Evolutionary conservation across 2,329 filamentous ascomycete genomes (phyloP), one percentile per base, ranked within the genome.

Genomic region (Lachnellula arida): DNA sequence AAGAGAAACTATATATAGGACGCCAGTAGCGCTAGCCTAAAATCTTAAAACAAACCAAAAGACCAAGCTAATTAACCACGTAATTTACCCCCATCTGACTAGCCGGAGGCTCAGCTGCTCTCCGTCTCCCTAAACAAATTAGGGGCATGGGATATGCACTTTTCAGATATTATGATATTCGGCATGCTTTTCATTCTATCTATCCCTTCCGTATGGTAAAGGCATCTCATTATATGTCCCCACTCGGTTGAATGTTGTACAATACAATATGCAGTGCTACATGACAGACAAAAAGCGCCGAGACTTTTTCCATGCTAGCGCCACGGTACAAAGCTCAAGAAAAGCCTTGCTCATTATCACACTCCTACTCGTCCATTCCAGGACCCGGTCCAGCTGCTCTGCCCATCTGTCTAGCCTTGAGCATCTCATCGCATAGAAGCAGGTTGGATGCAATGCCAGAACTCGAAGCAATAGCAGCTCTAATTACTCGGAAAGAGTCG

Each of bases 361-460:
- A 49, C 48, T 23, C 62, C 57, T 71, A 70, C 48, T 69, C 82
- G 63, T 86, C 84, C 80, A 85, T 85, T 57, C 82, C 83, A 4
- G 82, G 81, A 6, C 84, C 84, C 2, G 84, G 84, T 22, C 81
- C 82, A 40, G 75, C 79, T 73, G 78, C 74, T 69, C 84, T 78
- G 49, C 81, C 87, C 94, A 99, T 99, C 78, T 99, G 93, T 72
- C 94, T 83, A 59, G 94, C 94, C 81, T 99, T 99, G 67, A 99
- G 79, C 78, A 99, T 81, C 80, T 99, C 94, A 69, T 99, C 94
- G 69, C 94, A 99, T 49, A 99, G 81, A 63, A 99, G 78, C 62
- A 99, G 78, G 76, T 99, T 99, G 9, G 90, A 93, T 5, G 94
- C 93, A 69, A 99, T 99, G 61, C 94, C 91, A 25, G 93, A 88